Conservation (phyloP, 768 basidiomycete species). For the Tylopilus sp. region DNA sequence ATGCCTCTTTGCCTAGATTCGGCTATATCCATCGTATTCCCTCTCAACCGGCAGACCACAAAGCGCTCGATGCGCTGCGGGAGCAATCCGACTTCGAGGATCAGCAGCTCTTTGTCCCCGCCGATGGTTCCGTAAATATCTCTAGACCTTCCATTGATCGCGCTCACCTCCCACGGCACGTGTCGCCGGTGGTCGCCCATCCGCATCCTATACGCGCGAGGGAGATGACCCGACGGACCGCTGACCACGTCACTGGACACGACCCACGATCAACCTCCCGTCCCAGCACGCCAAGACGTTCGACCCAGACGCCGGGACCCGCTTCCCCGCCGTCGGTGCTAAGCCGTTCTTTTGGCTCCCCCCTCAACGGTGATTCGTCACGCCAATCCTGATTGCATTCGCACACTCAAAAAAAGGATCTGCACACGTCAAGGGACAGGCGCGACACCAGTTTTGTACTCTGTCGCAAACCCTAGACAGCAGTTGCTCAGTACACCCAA, state of each 20-base stretch:
- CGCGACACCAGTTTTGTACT: constrained; percentile 19
- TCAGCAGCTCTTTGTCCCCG: constrained; percentile 71
- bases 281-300: constrained; percentile 28
- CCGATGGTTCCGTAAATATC: constrained; percentile 39
- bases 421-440: constrained; percentile 32
- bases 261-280: constrained; percentile 23
- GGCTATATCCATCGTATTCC: constrained; percentile 94
- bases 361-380: constrained; percentile 50
- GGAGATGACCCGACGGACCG: constrained; percentile 15
- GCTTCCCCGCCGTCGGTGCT: constrained; percentile 31
- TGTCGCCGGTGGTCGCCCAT: constrained; percentile 22
- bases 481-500: constrained; percentile 21
- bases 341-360: constrained; percentile 34
- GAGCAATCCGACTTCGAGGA: constrained; percentile 55
- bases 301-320: constrained; percentile 24
- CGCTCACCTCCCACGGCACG: constrained; percentile 6
- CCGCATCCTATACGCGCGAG: constrained; percentile 28
- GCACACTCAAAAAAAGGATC: constrained; percentile 32
- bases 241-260: constrained; percentile 9
- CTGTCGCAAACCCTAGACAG: constrained; percentile 18
- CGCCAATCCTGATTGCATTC: constrained; percentile 36
- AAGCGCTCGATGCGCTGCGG: constrained; percentile 53
- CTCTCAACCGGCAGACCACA: constrained; percentile 58
- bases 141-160: constrained; percentile 7
- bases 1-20: constrained; percentile 47